Evolutionary conservation across 1,284 basidiomycete species (phyloP).

Genomic region (Wallemia hederae): DNA sequence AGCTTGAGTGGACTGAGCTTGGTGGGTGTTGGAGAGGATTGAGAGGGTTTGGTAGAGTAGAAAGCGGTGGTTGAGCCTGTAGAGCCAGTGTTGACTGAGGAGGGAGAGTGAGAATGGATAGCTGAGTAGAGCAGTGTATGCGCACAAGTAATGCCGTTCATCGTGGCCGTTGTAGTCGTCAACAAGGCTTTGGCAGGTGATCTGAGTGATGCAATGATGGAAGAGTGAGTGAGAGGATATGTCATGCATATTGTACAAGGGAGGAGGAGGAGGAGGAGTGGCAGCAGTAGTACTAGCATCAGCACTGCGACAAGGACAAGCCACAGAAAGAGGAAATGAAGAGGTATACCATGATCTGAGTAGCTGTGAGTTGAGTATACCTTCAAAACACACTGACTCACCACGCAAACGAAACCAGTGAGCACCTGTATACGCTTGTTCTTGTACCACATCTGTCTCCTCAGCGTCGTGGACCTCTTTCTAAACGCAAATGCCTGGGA

Average conservation of each 20-base stretch:
- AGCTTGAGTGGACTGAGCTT: background rate
- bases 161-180: background rate
- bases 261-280: too few species aligned
- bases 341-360: background rate
- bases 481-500: constrained; percentile 88
- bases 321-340: background rate
- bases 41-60: background rate
- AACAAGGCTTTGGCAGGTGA: too few species aligned
- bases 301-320: too few species aligned
- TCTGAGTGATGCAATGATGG: too few species aligned
- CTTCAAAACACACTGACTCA: background rate
- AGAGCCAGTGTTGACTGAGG: too few species aligned
- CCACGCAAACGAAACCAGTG: background rate
- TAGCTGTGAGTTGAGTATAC: background rate
- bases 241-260: too few species aligned
- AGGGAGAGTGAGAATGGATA: too few species aligned
- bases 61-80: background rate
- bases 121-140: background rate
- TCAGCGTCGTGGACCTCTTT: background rate
- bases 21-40: background rate
- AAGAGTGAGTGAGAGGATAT: too few species aligned
- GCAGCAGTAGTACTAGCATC: too few species aligned
- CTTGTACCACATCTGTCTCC: constrained; percentile 1
- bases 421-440: background rate
- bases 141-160: background rate